These are phyloP conservation scores for Fusarium torulosum DNA, from an alignment of 2,329 filamentous ascomycete genomes.

Conservation along the genomic window DNA sequence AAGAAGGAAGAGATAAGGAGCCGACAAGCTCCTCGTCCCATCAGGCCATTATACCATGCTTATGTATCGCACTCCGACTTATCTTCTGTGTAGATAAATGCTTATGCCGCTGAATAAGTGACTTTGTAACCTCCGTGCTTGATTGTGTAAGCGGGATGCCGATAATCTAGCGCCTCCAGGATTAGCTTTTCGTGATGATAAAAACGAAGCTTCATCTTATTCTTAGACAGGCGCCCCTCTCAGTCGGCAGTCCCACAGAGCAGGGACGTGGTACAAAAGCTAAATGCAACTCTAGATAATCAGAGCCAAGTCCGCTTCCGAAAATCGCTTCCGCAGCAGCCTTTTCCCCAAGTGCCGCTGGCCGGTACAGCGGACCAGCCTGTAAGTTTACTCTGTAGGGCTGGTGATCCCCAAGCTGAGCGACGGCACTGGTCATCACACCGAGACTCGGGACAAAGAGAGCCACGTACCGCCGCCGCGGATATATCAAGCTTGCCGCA, in stretches of 20 bases:
- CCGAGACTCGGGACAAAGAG: not conserved
- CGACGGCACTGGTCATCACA: constrained; percentile 25
- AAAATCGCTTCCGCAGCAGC: constrained; percentile 21
- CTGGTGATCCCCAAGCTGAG: constrained; percentile 29
- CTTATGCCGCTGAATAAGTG: constrained; percentile 16
- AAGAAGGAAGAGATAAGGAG: not conserved
- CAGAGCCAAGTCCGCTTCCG: constrained; percentile 11
- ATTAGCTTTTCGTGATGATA: constrained; percentile 14
- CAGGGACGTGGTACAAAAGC: constrained; percentile 9
- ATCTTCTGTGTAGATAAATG: not conserved
- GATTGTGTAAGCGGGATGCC: constrained; percentile 33
- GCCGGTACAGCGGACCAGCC: too few relatives aligned
- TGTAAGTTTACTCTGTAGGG: constrained; percentile 20
- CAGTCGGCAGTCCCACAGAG: constrained; percentile 14
- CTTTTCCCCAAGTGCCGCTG: constrained; percentile 18
- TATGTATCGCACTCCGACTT: not conserved
- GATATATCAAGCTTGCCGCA: constrained; percentile 28
- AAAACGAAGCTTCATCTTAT: constrained; percentile 1
- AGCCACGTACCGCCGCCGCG: constrained; percentile 9
- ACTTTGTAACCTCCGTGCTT: constrained; percentile 11
- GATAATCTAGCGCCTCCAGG: constrained; percentile 14
- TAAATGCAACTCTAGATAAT: constrained; percentile 15
- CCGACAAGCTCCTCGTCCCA: not conserved
- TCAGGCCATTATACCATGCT: not conserved
- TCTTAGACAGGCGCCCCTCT: not conserved